Evolutionary conservation across 164 flowering plant species (phyloP), one percentile per base, ranked within the genome.

Genomic region (Malania oleifera): DNA sequence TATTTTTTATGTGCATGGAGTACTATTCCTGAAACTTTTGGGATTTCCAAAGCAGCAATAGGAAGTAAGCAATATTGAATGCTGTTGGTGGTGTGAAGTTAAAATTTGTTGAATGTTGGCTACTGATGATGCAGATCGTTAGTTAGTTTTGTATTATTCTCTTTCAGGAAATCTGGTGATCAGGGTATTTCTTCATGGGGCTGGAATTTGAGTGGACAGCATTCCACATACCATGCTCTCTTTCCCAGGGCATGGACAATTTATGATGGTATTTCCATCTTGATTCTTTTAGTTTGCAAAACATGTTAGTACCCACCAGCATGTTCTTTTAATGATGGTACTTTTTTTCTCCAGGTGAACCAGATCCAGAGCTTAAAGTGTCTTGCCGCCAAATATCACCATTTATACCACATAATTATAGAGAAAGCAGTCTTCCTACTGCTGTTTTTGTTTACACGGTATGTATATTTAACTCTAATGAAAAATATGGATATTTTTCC

Each of bases 341-440:
- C 14, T 39, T 24, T 18, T 41, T 49, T 22, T 62, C 28, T 76
- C 20, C 72, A 95, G 99, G 99, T 67, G 97, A 95, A 74, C 99
- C 99, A 27, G 99, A 95, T 58, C 99, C 99, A 46, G 97, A 95
- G 15, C 67, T 95, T 57, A 95, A 89, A 74, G 54, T 95, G 18
- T 95, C 97, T 29, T 95, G 99, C 70, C 87, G 96, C 50, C 99
- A 95, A 71, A 95, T 95, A 76, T 95, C 99, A 41, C 99, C 99
- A 23, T 95, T 95, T 66, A 91, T 95, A 59, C 99, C 99, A 15
- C 83, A 91, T 75, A 87, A 95, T 66, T 95, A 95, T 66, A 69
- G 77, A 35, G 97, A 95, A 54, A 95, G 97, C 81, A 91, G 97
- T 75, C 95, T 95, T 60, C 99, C 99, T 29, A 59, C 82, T 35